A percentile compares a stretch with the other conserved stretches of the same genome.
These are phyloP conservation scores for Candida frijolesensis DNA, from an alignment of 1,139 yeast genomes.

Conservation along the genomic window DNA sequence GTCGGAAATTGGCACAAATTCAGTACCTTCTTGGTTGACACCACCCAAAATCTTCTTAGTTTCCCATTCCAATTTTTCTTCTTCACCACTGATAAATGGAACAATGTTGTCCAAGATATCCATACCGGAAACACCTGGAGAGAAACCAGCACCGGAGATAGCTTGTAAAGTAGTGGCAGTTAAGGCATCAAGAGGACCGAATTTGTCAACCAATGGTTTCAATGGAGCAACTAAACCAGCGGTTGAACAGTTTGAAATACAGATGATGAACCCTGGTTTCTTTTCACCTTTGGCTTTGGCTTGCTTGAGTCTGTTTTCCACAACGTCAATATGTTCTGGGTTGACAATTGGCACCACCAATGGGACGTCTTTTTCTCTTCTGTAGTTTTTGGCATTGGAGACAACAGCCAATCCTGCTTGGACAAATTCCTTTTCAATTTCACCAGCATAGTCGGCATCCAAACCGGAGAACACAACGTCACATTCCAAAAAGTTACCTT, in stretches of 20 bases:
- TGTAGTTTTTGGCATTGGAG: conserved; percentile 94
- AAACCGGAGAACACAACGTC: conserved; percentile 94
- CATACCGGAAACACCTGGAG: conserved; percentile 97
- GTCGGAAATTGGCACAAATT: conserved; percentile 62
- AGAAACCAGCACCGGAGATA: conserved; percentile 96
- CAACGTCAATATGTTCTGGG: conserved; percentile 85
- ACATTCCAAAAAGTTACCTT: conserved; percentile 76
- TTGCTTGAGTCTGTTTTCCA: conserved; percentile 58
- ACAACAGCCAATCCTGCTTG: conserved; percentile 82
- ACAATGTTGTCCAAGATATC: conserved; percentile 92
- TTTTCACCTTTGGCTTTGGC: conserved; percentile 55
- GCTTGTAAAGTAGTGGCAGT: conserved; percentile 96
- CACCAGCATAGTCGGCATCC: conserved; percentile 93
- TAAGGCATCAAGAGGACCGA: conserved; percentile 86
- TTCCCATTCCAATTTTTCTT: conserved; percentile 98
- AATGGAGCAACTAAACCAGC: conserved; percentile 97
- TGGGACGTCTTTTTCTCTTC: conserved; percentile 88
- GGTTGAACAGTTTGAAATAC: conserved; percentile 97
- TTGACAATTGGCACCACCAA: conserved; percentile 93
- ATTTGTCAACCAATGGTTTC: conserved; percentile 83
- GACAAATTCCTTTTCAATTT: conserved; percentile 81
- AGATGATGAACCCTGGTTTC: conserved; percentile 81
- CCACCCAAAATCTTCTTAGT: conserved; percentile 89
- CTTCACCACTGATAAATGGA: conserved; percentile 95
- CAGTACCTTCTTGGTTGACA: conserved; percentile 53